Evolutionary conservation across 2,329 filamentous ascomycete genomes (phyloP).

Genomic region (Tolypocladium guangdongense): DNA sequence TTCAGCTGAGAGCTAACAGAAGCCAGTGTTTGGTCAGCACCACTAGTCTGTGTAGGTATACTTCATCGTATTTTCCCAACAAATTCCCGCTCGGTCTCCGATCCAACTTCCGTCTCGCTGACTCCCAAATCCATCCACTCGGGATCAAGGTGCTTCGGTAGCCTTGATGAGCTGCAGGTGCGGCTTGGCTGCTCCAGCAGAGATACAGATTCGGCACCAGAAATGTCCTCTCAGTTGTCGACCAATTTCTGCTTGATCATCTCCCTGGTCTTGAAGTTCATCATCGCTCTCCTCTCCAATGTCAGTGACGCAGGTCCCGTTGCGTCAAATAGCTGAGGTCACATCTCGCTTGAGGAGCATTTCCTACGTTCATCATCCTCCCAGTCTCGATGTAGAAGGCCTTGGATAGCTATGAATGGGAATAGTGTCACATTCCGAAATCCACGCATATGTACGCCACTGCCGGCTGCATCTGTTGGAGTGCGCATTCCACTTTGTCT

Average conservation of each 20-base stretch:
- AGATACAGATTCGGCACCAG: neutral
- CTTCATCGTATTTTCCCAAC: no score
- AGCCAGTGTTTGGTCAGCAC: no score
- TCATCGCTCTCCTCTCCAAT: neutral
- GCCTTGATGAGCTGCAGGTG: conserved; percentile 4
- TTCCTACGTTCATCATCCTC: conserved; percentile 70
- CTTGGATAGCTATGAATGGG: conserved; percentile 58
- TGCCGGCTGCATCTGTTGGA: no score
- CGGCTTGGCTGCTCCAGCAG: neutral
- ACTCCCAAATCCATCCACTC: conserved; percentile 92
- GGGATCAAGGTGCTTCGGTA: conserved; percentile 68
- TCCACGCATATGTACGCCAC: no score
- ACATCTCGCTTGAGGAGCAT: conserved; percentile 22
- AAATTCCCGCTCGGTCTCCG: conserved; percentile 21
- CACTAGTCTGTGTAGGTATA: neutral
- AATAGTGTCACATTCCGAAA: conserved; percentile 12
- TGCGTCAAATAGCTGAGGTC: conserved; percentile 33
- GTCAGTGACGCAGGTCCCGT: neutral
- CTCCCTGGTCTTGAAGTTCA: conserved; percentile 4
- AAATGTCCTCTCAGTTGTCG: conserved; percentile 27
- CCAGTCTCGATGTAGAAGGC: conserved; percentile 91
- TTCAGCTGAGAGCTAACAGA: no score
- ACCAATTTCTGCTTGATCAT: conserved; percentile 34
- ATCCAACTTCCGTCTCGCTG: conserved; percentile 27
- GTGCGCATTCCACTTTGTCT: no score